Percentiles rank a stretch among this genome's conserved stretches.
These are phyloP conservation scores for Candida buenavistaensis DNA, from an alignment of 1,139 yeast species.

Conservation along the genomic window DNA sequence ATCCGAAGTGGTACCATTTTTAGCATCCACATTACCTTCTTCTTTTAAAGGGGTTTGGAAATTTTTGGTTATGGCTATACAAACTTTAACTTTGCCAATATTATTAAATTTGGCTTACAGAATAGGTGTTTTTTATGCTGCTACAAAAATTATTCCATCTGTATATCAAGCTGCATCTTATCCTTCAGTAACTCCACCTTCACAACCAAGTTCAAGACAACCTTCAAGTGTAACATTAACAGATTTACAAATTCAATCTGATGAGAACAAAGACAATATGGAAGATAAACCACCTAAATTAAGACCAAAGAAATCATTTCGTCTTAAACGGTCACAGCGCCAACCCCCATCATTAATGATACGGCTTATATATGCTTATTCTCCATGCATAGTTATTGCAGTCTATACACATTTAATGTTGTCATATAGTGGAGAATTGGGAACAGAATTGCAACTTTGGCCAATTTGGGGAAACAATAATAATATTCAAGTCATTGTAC, in stretches of 20 bases:
- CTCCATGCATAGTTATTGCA: constrained; percentile 91
- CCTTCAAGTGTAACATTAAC: constrained; percentile 14
- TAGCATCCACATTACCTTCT: constrained; percentile 56
- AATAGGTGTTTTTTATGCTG: constrained; percentile 85
- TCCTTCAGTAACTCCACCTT: constrained; percentile 37
- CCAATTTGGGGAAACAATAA: constrained; percentile 42
- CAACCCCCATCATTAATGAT: constrained; percentile 48
- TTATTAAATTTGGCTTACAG: constrained; percentile 80
- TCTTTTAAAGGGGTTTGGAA: constrained; percentile 68
- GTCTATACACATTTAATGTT: constrained; percentile 92
- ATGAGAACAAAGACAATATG: neutral
- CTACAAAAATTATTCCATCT: constrained; percentile 90
- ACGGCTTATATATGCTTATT: constrained; percentile 74
- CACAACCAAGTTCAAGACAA: constrained; percentile 17
- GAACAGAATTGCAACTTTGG: constrained; percentile 59
- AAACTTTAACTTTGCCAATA: constrained; percentile 80
- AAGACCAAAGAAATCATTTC: constrained; percentile 13
- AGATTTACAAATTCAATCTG: constrained; percentile 8
- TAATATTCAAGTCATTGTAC: constrained; percentile 42
- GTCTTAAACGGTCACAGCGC: constrained; percentile 20
- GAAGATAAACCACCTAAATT: neutral
- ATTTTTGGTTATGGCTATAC: constrained; percentile 65
- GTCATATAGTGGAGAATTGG: constrained; percentile 81
- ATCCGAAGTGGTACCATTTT: constrained; percentile 43
- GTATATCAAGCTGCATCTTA: constrained; percentile 45